Evolutionary conservation across 805 yeast genomes (phyloP), one percentile per base, ranked within the genome.

Genomic region (Henningerozyma blattae): DNA sequence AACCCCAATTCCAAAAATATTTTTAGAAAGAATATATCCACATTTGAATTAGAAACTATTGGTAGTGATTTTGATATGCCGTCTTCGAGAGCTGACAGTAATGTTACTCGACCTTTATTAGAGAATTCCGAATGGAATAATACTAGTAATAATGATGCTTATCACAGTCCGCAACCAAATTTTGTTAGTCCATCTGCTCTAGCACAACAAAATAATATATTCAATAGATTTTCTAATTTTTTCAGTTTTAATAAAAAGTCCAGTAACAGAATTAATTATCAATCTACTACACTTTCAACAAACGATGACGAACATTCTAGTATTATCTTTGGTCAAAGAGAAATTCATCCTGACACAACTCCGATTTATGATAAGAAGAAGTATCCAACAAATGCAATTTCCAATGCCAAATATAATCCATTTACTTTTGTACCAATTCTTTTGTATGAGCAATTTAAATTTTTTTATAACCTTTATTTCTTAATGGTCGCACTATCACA

Each of bases 391-490:
- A 91, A 91, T 54, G 83, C 91, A 5, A 71, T 91, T 12, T 82
- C 94, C 31, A 91, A 91, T 58, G 97, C 98, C 16, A 89, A 87
- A 58, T 91, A 91, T 59, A 83, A 83, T 46, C 83, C 91, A 2
- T 53, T 85, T 25, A 76, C 94, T 1, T 91, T 91, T 49, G 59
- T 91, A 8, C 99, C 99, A 3, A 67, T 84, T 28, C 75, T 91
- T 35, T 67, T 91, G 20, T 93, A 82, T 56, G 95, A 89, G 54
- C 99, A 91, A 64, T 91, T 91, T 74, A 86, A 87, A 62, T 89
- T 91, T 56, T 91, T 91, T 59, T 91, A 86, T 68, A 91, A 91
- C 58, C 62, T 91, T 31, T 91, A 91, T 58, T 91, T 91, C 53
- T 61, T 93, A 33, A 50, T 93, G 15, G 98, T 93, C 43, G 97